Percentiles rank a stretch among this genome's conserved stretches.
Evolutionary conservation across 1,284 basidiomycete genomes (phyloP).

Genomic region (Boletellus dicymbophilus): DNA sequence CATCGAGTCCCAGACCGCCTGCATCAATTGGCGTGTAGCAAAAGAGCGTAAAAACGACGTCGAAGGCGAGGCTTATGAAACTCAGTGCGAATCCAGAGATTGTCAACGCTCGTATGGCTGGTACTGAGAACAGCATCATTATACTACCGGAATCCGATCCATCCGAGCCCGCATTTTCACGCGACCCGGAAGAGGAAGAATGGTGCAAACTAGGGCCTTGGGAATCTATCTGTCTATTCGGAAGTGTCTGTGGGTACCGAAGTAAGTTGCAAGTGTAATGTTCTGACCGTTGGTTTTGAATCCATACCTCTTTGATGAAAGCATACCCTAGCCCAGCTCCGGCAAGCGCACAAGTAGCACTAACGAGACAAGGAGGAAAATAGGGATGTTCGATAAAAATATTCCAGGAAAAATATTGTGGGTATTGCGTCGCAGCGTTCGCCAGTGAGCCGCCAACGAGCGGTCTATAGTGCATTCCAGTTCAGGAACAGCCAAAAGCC

Average conservation of each 20-base stretch:
- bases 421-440: conserved; percentile 20
- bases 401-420: conserved; percentile 15
- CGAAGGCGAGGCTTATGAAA: conserved; percentile 20
- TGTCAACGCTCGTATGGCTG: conserved; percentile 21
- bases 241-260: conserved; percentile 15
- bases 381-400: conserved; percentile 23
- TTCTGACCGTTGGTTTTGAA: neutral
- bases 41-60: conserved; percentile 20
- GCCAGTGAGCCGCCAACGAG: conserved; percentile 21
- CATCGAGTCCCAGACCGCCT: conserved; percentile 22
- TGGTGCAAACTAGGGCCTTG: too few relatives aligned
- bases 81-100: conserved; percentile 22
- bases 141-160: neutral
- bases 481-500: neutral
- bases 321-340: conserved; percentile 16
- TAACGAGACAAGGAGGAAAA: conserved; percentile 24
- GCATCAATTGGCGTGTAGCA: conserved; percentile 20
- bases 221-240: conserved; percentile 13
- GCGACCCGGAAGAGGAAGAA: neutral
- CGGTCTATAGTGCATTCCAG: conserved; percentile 7
- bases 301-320: conserved; percentile 25
- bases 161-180: neutral
- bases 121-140: conserved; percentile 15
- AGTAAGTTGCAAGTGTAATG: neutral
- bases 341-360: conserved; percentile 11